phyloP scores from a whole-genome alignment of 192 early-diverging fungal species.

The Coemansia sp. region DNA sequence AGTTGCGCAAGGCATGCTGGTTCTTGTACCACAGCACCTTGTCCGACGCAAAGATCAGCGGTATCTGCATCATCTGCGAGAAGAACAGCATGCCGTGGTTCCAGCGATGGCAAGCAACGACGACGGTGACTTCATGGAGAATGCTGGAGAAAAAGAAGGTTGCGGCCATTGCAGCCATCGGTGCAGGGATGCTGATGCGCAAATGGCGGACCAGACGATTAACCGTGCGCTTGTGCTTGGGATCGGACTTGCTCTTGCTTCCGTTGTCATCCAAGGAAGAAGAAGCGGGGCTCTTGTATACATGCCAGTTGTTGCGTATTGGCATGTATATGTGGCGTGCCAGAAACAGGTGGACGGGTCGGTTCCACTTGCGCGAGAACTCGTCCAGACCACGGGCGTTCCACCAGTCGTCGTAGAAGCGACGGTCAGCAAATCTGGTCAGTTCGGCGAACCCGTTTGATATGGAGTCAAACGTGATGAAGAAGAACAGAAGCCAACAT shows the following conservation, averaged over 20 bases:
- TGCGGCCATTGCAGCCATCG: constrained; percentile 45
- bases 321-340: constrained; percentile 89
- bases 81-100: constrained; percentile 53
- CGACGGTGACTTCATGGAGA: constrained; percentile 44
- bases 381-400: constrained; percentile 87
- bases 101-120: constrained; percentile 44
- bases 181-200: constrained; percentile 28
- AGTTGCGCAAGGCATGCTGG: constrained; percentile 72
- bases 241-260: background rate
- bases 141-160: constrained; percentile 56
- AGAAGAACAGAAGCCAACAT: constrained; percentile 89
- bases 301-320: constrained; percentile 63
- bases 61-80: constrained; percentile 70
- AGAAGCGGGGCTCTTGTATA: constrained; percentile 5
- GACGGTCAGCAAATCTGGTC: constrained; percentile 90
- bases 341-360: constrained; percentile 91
- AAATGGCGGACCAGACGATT: constrained; percentile 3
- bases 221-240: background rate
- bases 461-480: constrained; percentile 96
- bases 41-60: constrained; percentile 71
- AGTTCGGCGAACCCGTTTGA: constrained; percentile 96
- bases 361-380: constrained; percentile 97
- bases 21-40: constrained; percentile 60
- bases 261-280: background rate
- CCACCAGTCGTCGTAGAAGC: constrained; percentile 99